These are phyloP conservation scores for Trichoderma reesei DNA, from an alignment of 495 filamentous ascomycete genomes.

Conservation along the genomic window DNA sequence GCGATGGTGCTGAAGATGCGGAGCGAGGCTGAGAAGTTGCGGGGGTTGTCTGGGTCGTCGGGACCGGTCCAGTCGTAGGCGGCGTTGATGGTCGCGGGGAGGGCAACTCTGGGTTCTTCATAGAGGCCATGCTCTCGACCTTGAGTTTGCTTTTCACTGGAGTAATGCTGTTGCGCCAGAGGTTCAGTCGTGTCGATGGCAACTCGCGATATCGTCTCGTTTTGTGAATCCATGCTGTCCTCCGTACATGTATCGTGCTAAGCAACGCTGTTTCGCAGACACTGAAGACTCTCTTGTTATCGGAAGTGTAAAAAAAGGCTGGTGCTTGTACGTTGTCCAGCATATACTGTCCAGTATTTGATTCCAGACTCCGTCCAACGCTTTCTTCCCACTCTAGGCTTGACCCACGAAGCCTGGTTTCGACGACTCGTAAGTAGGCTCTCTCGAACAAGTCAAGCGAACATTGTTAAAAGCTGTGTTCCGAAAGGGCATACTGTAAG, in stretches of 20 bases:
- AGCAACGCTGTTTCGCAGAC: no score
- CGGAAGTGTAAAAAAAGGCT: no score
- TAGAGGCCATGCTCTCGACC: neutral
- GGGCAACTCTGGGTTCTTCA: neutral
- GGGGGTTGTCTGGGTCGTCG: neutral
- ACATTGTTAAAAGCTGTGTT: no score
- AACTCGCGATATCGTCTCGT: neutral
- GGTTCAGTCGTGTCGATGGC: neutral
- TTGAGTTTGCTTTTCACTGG: neutral
- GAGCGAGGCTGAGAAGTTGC: neutral
- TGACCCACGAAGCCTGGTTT: neutral
- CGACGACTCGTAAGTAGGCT: neutral
- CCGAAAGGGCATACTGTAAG: no score
- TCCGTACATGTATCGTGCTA: no score
- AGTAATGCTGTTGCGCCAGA: neutral
- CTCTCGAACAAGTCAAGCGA: no score
- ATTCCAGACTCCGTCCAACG: neutral
- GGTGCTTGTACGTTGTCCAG: neutral
- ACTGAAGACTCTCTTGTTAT: no score
- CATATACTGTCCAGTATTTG: neutral
- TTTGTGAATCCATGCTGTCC: neutral
- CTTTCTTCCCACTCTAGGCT: neutral
- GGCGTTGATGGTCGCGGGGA: neutral
- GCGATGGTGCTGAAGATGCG: neutral
- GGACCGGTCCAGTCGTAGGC: constrained; percentile 1